phyloP scores from a whole-genome alignment of 108 stramenopile genomes.

The Nannochloropsis salina region DNA sequence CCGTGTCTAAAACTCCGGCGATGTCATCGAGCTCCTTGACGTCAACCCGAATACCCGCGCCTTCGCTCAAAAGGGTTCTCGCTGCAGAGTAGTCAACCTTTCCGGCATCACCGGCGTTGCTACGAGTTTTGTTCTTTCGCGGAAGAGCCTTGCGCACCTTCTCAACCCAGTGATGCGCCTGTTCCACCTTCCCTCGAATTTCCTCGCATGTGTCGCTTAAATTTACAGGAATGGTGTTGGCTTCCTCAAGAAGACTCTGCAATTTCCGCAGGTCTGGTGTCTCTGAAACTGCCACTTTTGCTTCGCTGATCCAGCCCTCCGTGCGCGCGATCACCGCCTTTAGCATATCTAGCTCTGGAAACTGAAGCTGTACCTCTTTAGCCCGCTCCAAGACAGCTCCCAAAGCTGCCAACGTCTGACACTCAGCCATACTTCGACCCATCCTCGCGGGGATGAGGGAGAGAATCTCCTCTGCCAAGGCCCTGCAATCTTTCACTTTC shows the following conservation, averaged over 20 bases:
- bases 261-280: conserved; percentile 29
- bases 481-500: neutral
- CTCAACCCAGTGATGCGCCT: conserved; percentile 41
- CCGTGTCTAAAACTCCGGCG: conserved; percentile 38
- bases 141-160: conserved; percentile 46
- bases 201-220: conserved; percentile 29
- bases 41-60: conserved; percentile 34
- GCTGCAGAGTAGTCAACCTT: conserved; percentile 40
- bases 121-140: conserved; percentile 27
- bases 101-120: conserved; percentile 36
- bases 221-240: conserved; percentile 34
- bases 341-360: conserved; percentile 1
- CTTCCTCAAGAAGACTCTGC: conserved; percentile 32
- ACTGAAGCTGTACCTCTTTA: neutral
- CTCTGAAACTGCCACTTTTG: conserved; percentile 3
- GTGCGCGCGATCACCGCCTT: neutral
- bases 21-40: conserved; percentile 43
- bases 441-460: neutral
- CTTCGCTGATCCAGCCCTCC: neutral
- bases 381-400: neutral
- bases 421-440: neutral
- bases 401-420: neutral
- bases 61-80: conserved; percentile 28
- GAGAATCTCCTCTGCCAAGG: neutral
- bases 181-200: conserved; percentile 38